Evolutionary conservation across 805 yeast species (phyloP), one percentile per base, ranked within the genome.

Genomic region (Myxozyma mucilagina): DNA sequence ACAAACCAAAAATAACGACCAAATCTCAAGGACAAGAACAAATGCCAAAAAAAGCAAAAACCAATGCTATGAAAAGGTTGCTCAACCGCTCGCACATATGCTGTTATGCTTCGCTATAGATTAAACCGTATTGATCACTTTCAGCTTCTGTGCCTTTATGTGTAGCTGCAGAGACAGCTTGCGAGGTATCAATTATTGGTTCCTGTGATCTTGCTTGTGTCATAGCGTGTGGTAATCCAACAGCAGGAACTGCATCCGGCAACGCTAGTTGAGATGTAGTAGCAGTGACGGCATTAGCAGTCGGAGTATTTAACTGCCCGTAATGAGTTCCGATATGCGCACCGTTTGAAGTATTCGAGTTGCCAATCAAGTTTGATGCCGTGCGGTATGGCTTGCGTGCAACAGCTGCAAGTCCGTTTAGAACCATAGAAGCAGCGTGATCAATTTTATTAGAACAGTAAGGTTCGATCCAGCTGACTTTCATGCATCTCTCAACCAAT

Each of bases 401-500:
- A 20, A 50, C 54, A n/a, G 54, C 45, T 4, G 54, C 54, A 16
- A 50, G 38, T 13, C 54, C 54, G 35, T 9, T 50, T 14, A 50
- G 13, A 9, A 50, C 54, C 1, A 38, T 16, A 13, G 54, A 50
- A 13, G 54, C 54, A 31, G 54, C 54, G 10, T 50, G 45, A 16
- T 50, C 54, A 35, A 50, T 50, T 31, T 24, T 38, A 20, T 20
- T 50, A 16, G 20, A 45, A 32, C 56, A 49, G 34, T 48, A 48
- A 3, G 54, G 48, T 39, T 50, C 49, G n/a, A 64, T 32, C 67
- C 67, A 64, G 3, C 53, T 36, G 38, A 64, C 67, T 16, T 41
- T 32, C 63, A 55, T 56, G 47, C 67, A 64, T 32, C 67, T 47
- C 38, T 42, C 11, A 14, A 64, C 67, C 16, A 64, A 52, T 24